Percentiles rank a stretch among this genome's conserved stretches.
Evolutionary conservation across 352 stramenopile genomes (phyloP).

Genomic region (Phytophthora cactorum): DNA sequence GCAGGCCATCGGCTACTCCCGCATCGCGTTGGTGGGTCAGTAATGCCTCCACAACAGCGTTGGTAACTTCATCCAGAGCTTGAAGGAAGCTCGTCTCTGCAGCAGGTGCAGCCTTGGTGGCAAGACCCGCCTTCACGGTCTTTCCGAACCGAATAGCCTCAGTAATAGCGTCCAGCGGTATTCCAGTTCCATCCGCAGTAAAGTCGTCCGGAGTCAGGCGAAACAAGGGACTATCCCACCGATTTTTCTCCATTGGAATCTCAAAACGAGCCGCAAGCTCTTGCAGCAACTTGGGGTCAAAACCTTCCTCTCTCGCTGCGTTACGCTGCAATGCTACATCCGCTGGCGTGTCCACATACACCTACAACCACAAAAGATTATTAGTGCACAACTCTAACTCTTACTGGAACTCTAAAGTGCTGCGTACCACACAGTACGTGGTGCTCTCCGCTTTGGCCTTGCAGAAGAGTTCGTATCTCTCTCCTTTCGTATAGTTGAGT

Average conservation of each 20-base stretch:
- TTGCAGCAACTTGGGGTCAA: conserved; percentile 73
- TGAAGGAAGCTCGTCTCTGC: conserved; percentile 79
- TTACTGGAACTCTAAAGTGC: neutral
- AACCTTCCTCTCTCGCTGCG: conserved; percentile 34
- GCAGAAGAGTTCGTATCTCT: conserved; percentile 95
- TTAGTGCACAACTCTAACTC: neutral
- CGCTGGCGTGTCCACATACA: conserved; percentile 79
- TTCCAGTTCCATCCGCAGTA: conserved; percentile 34
- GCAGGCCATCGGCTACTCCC: conserved; percentile 55
- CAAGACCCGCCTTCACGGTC: conserved; percentile 69
- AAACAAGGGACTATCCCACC: conserved; percentile 93
- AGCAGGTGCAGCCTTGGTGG: conserved; percentile 61
- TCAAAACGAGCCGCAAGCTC: conserved; percentile 91
- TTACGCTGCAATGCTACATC: conserved; percentile 68
- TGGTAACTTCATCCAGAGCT: conserved; percentile 68
- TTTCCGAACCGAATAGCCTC: conserved; percentile 70
- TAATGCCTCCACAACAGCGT: conserved; percentile 61
- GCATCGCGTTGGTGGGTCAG: conserved; percentile 71
- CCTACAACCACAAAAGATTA: conserved; percentile 14
- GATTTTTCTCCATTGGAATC: conserved; percentile 91
- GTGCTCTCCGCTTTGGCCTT: conserved; percentile 91
- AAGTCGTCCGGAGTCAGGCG: conserved; percentile 61
- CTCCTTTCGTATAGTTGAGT: conserved; percentile 96
- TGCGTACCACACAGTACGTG: conserved; percentile 86
- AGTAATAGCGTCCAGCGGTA: conserved; percentile 57